Percentiles rank a stretch among this genome's conserved stretches.
These are phyloP conservation scores for Extremus antarcticus DNA, from an alignment of 495 filamentous ascomycete species.

Conservation along the genomic window DNA sequence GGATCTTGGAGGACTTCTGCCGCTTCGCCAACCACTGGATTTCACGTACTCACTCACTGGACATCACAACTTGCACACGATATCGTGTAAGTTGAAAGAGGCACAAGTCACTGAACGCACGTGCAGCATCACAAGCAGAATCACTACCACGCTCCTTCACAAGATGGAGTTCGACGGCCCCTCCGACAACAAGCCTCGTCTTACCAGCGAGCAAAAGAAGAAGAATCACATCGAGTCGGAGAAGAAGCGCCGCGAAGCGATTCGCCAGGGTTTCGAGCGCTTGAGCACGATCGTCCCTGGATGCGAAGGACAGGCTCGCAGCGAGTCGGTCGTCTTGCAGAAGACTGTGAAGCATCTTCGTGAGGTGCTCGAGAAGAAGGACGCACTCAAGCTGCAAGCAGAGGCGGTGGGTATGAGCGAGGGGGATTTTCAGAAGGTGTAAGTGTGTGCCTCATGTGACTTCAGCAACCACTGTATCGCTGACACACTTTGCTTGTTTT, in stretches of 20 bases:
- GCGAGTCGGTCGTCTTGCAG: constrained; percentile 71
- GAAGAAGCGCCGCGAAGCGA: constrained; percentile 77
- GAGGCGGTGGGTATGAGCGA: constrained; percentile 6
- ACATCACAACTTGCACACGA: too few species aligned
- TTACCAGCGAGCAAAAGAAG: constrained; percentile 82
- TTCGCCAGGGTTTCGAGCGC: constrained; percentile 77
- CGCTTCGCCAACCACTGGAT: not conserved
- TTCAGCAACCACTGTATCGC: not conserved
- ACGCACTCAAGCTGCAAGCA: constrained; percentile 42
- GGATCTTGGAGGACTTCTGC: not conserved
- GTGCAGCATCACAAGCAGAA: not conserved
- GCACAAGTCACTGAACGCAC: not conserved
- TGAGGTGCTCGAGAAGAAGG: constrained; percentile 51
- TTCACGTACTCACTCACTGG: not conserved
- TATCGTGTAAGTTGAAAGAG: not conserved
- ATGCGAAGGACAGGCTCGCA: constrained; percentile 69
- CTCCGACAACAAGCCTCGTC: constrained; percentile 56
- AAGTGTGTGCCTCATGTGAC: not conserved
- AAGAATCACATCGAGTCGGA: constrained; percentile 84
- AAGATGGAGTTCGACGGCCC: not conserved
- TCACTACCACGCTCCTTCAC: not conserved
- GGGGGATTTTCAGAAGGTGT: constrained; percentile 13
- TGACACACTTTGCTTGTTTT: not conserved
- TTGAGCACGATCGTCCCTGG: constrained; percentile 77
- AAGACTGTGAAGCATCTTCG: constrained; percentile 64